phyloP scores from a whole-genome alignment of 75 land plant species.

The Pseudotsuga menziesii region DNA sequence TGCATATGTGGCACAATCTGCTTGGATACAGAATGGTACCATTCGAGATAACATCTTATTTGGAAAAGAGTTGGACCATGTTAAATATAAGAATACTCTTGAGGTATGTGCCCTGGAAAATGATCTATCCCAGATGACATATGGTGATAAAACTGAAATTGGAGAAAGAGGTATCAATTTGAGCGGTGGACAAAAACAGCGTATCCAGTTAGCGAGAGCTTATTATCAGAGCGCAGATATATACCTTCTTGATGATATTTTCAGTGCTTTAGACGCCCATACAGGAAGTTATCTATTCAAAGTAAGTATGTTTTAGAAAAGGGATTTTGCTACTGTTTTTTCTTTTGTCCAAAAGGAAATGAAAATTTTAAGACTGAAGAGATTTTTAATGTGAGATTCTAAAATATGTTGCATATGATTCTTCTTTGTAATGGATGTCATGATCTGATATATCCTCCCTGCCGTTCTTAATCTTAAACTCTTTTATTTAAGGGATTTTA shows the following conservation, averaged over 20 bases:
- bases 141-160: constrained; percentile 22
- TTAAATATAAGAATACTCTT: constrained; percentile 12
- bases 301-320: not conserved
- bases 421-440: too few species aligned
- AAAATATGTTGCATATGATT: too few species aligned
- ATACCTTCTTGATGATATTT: constrained; percentile 24
- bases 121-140: constrained; percentile 20
- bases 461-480: too few species aligned
- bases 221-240: constrained; percentile 28
- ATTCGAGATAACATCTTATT: constrained; percentile 32
- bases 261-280: constrained; percentile 32
- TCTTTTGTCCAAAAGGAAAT: too few species aligned
- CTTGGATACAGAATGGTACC: constrained; percentile 31
- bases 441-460: too few species aligned
- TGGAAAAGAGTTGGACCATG: constrained; percentile 21
- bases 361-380: too few species aligned
- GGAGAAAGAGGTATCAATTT: constrained; percentile 23
- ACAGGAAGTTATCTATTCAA: constrained; percentile 24
- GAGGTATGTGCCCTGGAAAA: constrained; percentile 28
- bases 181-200: constrained; percentile 31
- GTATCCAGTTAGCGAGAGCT: constrained; percentile 28
- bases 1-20: constrained; percentile 31
- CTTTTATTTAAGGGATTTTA: too few species aligned
- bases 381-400: too few species aligned
- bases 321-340: too few species aligned